A percentile compares a stretch with the other conserved stretches of the same genome.
Conservation (phyloP, 768 basidiomycete species). For the Tephrocybe sp. region DNA sequence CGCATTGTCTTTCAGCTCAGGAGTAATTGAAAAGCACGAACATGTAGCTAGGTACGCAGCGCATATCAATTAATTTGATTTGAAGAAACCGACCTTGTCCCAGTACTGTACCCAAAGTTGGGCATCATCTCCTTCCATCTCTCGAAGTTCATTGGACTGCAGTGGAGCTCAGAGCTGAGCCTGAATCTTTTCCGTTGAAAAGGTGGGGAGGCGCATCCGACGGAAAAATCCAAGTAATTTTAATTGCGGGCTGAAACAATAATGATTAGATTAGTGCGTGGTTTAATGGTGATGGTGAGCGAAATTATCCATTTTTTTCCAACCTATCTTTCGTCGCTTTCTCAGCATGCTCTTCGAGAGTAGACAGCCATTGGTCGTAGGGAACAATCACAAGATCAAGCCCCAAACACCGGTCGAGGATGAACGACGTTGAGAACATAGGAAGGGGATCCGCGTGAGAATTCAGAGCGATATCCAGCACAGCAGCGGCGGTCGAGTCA, state of each 20-base stretch:
- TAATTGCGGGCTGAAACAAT: not conserved
- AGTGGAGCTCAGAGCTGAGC: not conserved
- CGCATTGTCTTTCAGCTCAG: too few relatives aligned
- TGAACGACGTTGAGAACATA: not conserved
- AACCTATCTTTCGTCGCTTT: not conserved
- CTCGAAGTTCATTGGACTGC: not conserved
- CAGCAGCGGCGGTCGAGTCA: not conserved
- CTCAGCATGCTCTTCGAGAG: not conserved
- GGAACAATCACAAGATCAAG: not conserved
- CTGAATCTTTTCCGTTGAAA: not conserved
- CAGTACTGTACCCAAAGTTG: constrained; percentile 2
- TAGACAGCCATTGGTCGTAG: constrained; percentile 1
- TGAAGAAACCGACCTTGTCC: not conserved
- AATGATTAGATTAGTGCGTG: not conserved
- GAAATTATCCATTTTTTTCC: not conserved
- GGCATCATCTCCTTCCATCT: not conserved
- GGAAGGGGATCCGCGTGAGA: not conserved
- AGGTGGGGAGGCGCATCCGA: not conserved
- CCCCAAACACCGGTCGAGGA: not conserved
- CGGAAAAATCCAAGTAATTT: not conserved
- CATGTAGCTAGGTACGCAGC: too few relatives aligned
- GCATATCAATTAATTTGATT: not conserved
- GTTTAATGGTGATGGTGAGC: not conserved
- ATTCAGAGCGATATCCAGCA: not conserved
- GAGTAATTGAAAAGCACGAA: too few relatives aligned